Percentiles rank a stretch among this genome's conserved stretches.
These are phyloP conservation scores for Phytophthora sojae DNA, from an alignment of 352 stramenopile genomes.

Conservation along the genomic window DNA sequence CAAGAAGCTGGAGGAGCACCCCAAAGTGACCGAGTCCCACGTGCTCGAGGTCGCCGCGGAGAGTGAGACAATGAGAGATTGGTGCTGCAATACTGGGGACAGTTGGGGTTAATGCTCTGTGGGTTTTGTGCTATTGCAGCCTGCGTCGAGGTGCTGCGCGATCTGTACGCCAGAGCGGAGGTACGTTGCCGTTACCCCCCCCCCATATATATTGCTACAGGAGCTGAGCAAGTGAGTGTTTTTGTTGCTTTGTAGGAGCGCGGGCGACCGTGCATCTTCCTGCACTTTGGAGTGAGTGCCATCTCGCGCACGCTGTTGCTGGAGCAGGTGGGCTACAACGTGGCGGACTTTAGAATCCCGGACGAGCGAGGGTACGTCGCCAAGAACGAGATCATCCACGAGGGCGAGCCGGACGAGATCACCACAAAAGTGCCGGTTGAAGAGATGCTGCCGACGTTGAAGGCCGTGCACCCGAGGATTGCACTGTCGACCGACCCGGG, in stretches of 20 bases:
- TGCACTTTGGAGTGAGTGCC: constrained; percentile 79
- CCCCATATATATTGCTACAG: not conserved
- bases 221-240: not conserved
- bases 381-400: constrained; percentile 57
- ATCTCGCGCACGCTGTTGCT: constrained; percentile 55
- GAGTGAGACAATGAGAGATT: constrained; percentile 34
- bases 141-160: constrained; percentile 34
- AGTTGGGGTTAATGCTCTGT: not conserved
- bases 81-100: not conserved
- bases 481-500: constrained; percentile 76
- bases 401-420: constrained; percentile 54
- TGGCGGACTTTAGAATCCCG: constrained; percentile 83
- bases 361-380: constrained; percentile 79
- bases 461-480: constrained; percentile 40
- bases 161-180: constrained; percentile 43
- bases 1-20: constrained; percentile 57
- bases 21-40: constrained; percentile 67
- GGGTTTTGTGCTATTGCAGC: constrained; percentile 24
- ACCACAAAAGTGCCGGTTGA: constrained; percentile 65
- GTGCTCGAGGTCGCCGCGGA: constrained; percentile 80
- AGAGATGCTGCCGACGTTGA: constrained; percentile 54
- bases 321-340: constrained; percentile 81
- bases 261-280: constrained; percentile 62
- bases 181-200: constrained; percentile 1
- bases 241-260: constrained; percentile 38